Evolutionary conservation across 2,329 filamentous ascomycete genomes (phyloP).

Genomic region (Chalaropsis thielavioides): DNA sequence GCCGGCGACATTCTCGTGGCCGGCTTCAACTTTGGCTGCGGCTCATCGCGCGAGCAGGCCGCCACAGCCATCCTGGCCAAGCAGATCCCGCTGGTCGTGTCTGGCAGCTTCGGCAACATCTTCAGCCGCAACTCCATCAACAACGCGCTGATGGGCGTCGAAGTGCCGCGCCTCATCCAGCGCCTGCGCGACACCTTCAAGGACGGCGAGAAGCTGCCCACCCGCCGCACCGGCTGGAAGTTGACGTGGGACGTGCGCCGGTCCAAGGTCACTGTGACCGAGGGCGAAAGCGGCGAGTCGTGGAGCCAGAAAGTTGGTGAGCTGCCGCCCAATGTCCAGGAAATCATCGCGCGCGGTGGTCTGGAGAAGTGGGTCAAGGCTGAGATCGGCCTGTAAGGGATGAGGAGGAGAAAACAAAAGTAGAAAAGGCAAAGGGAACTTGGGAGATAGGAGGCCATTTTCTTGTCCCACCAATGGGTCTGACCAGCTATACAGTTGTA

Average conservation of each 20-base stretch:
- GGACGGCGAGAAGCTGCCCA: slow-evolving; percentile 37
- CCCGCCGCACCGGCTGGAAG: slow-evolving; percentile 68
- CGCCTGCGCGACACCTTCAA: slow-evolving; percentile 39
- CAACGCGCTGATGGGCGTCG: slow-evolving; percentile 59
- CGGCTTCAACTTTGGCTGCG: slow-evolving; percentile 82
- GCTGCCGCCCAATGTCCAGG: slow-evolving; percentile 72
- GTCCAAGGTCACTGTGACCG: slow-evolving; percentile 55
- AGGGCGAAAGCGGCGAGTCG: slow-evolving; percentile 48
- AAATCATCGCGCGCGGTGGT: slow-evolving; percentile 64
- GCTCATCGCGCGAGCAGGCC: slow-evolving; percentile 68
- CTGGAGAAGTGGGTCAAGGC: slow-evolving; percentile 72
- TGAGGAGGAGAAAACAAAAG: background rate
- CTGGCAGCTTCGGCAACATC: slow-evolving; percentile 72
- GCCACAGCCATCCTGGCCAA: slow-evolving; percentile 76
- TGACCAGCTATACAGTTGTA: background rate
- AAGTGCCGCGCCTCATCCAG: slow-evolving; percentile 52
- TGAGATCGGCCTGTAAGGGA: slow-evolving; percentile 33
- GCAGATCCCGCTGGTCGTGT: slow-evolving; percentile 63
- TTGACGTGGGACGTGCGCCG: slow-evolving; percentile 66
- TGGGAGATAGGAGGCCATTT: background rate
- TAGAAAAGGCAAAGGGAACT: background rate
- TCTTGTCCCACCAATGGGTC: background rate
- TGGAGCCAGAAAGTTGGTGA: slow-evolving; percentile 77
- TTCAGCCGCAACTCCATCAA: slow-evolving; percentile 69
- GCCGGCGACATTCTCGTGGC: slow-evolving; percentile 67